Base-by-base conservation (phyloP, 1,139 yeast genomes). In the Debaryomycetaceae sp. region DNA sequence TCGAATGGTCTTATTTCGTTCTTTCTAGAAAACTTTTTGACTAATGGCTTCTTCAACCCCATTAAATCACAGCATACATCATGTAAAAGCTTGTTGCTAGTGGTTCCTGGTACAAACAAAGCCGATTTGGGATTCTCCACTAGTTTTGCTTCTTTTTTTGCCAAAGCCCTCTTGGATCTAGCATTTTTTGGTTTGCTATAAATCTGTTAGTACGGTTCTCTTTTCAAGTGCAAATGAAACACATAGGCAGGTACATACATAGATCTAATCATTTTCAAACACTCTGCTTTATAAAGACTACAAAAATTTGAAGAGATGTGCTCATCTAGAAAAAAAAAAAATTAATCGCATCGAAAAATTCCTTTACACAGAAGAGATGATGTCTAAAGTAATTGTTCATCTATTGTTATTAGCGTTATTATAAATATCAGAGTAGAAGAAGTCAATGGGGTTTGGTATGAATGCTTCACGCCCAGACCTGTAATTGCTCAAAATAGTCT, bases 1-100 rank as follows among this genome's bases (percentile, higher is more conserved):
- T 92, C 99, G 64, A 92, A 92, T 9, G 98, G 98, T 55, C 86
- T 77, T 46, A 92, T 75, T 39, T 87, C 92, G 58, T 92, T 92
- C 72, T 88, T 91, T 64, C 86, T 87, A 41, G 81, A 73, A 59
- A 92, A 92, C 58, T 95, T 79, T 66, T 89, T 89, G 50, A 84
- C 81, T 52, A 80, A 83, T 28, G 99, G 99, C 65, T 92, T 91
- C 68, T 94, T 94, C 58, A 92, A 70, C 3, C 96, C 89, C 70
- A 91, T 78, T 47, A 92, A 67, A 64, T 94, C 98, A 47, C 86
- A 82, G 83, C 87, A 84, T 31, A 88, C 87, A 65, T 89, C 96
- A 57, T 89, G 96, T 40, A 89, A 71, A 8, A 86, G 66, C 62
- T 87, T 83, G 63, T 79, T 87, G 38, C 92, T 74, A 30, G 89